Percentiles rank a stretch among this genome's conserved stretches.
Evolutionary conservation across 176 grass and related monocot genomes (phyloP).

Genomic region (Juncus inflexus): DNA sequence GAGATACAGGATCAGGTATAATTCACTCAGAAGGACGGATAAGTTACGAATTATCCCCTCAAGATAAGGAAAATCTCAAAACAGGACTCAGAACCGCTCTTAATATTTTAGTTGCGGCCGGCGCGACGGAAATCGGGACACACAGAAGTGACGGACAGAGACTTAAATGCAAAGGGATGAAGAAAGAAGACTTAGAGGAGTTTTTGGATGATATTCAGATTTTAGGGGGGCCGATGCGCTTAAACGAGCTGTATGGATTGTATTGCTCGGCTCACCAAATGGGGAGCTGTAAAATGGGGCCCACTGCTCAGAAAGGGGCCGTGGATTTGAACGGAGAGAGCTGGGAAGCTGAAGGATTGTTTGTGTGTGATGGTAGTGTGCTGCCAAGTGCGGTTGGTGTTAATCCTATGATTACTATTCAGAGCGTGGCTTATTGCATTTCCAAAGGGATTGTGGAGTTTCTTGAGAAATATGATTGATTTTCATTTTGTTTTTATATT

Average conservation of each 20-base stretch:
- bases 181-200: slow-evolving; percentile 49
- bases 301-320: slow-evolving; percentile 39
- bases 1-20: slow-evolving; percentile 52
- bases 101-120: slow-evolving; percentile 61
- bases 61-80: slow-evolving; percentile 50
- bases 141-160: slow-evolving; percentile 73
- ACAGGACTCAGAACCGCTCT: slow-evolving; percentile 43
- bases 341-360: slow-evolving; percentile 68
- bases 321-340: slow-evolving; percentile 78
- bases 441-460: slow-evolving; percentile 50
- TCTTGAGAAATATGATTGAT: slow-evolving; percentile 29
- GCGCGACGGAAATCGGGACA: slow-evolving; percentile 72
- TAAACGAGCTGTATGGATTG: slow-evolving; percentile 35
- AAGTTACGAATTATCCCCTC: slow-evolving; percentile 15
- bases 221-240: slow-evolving; percentile 33
- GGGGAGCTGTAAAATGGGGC: slow-evolving; percentile 79
- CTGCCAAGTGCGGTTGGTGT: slow-evolving; percentile 61
- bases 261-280: slow-evolving; percentile 85
- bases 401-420: slow-evolving; percentile 96
- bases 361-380: slow-evolving; percentile 77
- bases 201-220: slow-evolving; percentile 54
- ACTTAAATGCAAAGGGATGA: slow-evolving; percentile 46
- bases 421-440: slow-evolving; percentile 72
- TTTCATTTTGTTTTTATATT: neutral
- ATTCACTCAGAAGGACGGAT: slow-evolving; percentile 51